phyloP scores from a whole-genome alignment of 495 filamentous ascomycete genomes.

The Aspergillus affinis region DNA sequence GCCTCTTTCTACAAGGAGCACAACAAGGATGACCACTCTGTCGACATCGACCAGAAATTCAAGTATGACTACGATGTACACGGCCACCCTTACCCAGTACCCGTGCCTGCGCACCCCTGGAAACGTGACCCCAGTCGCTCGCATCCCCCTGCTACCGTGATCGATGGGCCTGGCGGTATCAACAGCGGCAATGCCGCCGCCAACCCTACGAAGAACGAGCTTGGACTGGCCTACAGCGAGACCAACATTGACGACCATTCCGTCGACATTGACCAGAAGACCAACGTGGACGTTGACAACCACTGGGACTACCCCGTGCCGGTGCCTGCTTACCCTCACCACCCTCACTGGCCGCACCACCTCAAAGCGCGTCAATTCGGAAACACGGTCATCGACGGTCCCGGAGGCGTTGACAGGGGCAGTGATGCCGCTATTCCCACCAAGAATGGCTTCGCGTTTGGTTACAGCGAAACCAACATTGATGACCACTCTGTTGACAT shows the following conservation, averaged over 20 bases:
- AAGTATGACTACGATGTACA: background rate
- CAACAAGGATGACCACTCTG: constrained; percentile 17
- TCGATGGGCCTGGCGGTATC: background rate
- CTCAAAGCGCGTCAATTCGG: background rate
- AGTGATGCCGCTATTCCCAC: background rate
- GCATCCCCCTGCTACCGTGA: background rate
- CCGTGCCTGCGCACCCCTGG: background rate
- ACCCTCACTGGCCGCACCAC: too few species aligned
- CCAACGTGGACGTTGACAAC: constrained; percentile 7
- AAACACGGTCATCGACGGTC: background rate
- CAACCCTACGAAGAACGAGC: background rate
- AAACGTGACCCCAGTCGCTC: background rate
- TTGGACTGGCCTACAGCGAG: background rate
- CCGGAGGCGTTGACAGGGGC: background rate
- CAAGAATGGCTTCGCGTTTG: background rate
- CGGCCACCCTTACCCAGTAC: background rate
- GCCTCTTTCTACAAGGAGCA: background rate
- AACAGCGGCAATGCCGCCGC: background rate
- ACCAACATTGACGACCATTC: constrained; percentile 4
- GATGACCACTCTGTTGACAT: constrained; percentile 5
- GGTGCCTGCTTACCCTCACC: too few species aligned
- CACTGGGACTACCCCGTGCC: background rate
- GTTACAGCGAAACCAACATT: background rate
- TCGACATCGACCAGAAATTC: constrained; percentile 25
- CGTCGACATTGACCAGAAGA: too few species aligned